Evolutionary conservation across 2,329 filamentous ascomycete genomes (phyloP), one percentile per base, ranked within the genome.

Genomic region (Thielaviopsis euricoi): DNA sequence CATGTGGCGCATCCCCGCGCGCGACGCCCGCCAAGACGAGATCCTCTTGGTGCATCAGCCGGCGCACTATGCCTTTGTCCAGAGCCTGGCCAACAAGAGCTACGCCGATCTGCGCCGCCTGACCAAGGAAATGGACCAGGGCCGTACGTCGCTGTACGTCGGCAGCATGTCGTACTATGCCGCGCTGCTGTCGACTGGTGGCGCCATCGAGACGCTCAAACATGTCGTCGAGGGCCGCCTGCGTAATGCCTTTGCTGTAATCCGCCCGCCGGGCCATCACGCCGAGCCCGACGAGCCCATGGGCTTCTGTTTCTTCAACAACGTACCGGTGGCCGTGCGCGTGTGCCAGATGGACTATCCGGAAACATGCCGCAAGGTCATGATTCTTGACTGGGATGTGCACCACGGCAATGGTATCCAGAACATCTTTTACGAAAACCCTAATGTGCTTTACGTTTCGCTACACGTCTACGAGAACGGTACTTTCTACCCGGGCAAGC

Each of bases 271-370:
- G 0, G 93, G 93, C 0, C 93, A 98, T 66, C 93, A 98, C 69
- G 93, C 93, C 0, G 93, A 98, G 67, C 83, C 82, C 59, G 79
- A 93, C 65, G 76, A 83, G 40, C 81, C 91, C 0, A 93, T 95
- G 78, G 93, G 93, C 0, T 98, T 98, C 67, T 98, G 93, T 68
- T 80, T 97, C 60, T 97, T 97, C 73, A 96, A 98, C 73, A 98
- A 98, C 66, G 93, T 97, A 2, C 89, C 88, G 21, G 86, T 98
- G 60, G 91, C 90, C 1, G 85, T 89, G n/a, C 85, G 82, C 60
- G 86, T 90, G 13, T 96, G 90, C 67, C 89, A 95, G 67, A 74
- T 78, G 56, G 83, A 89, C 60, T 93, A 87, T 64, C 87, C 87
- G 1, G 81, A 91, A 3, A 73, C 73, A 9, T 96, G 91, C 66